These are phyloP conservation scores for Saccharomycopsis microspora DNA, from an alignment of 805 yeast species.

Conservation along the genomic window DNA sequence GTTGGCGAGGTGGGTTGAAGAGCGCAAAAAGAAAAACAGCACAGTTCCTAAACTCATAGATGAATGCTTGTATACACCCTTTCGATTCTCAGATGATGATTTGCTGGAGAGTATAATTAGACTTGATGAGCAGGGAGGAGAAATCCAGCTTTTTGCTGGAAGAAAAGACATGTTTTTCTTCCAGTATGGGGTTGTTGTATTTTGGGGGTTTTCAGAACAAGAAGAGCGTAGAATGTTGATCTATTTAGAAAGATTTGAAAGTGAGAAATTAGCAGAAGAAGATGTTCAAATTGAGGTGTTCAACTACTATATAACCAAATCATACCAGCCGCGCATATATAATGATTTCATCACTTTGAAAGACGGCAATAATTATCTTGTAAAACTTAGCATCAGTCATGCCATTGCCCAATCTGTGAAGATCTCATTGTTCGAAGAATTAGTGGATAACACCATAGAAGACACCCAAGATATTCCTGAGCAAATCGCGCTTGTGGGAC, in stretches of 20 bases:
- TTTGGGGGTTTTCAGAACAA: slow-evolving; percentile 87
- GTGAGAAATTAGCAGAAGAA: slow-evolving; percentile 81
- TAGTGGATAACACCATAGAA: slow-evolving; percentile 93
- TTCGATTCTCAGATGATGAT: slow-evolving; percentile 25
- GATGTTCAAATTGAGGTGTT: slow-evolving; percentile 93
- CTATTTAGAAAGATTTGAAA: slow-evolving; percentile 84
- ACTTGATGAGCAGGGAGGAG: slow-evolving; percentile 91
- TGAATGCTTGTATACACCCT: slow-evolving; percentile 91
- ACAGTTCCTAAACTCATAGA: slow-evolving; percentile 84
- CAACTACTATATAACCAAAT: slow-evolving; percentile 85
- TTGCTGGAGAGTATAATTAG: slow-evolving; percentile 33
- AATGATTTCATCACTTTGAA: slow-evolving; percentile 90
- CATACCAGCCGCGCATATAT: slow-evolving; percentile 91
- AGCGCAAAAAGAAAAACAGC: slow-evolving; percentile 47
- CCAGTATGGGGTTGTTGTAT: slow-evolving; percentile 93
- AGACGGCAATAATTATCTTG: slow-evolving; percentile 83
- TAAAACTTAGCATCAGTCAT: slow-evolving; percentile 86
- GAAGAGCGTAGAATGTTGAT: slow-evolving; percentile 76
- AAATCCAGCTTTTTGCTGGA: slow-evolving; percentile 72
- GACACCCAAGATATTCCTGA: slow-evolving; percentile 97
- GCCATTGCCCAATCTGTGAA: slow-evolving; percentile 94
- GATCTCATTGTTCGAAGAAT: slow-evolving; percentile 88
- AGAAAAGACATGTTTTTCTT: slow-evolving; percentile 76
- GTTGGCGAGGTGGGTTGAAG: slow-evolving; percentile 72
- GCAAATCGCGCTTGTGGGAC: slow-evolving; percentile 89